These are phyloP conservation scores for Nicotiana benthamiana DNA, from an alignment of 257 asterid species.

Conservation along the genomic window DNA sequence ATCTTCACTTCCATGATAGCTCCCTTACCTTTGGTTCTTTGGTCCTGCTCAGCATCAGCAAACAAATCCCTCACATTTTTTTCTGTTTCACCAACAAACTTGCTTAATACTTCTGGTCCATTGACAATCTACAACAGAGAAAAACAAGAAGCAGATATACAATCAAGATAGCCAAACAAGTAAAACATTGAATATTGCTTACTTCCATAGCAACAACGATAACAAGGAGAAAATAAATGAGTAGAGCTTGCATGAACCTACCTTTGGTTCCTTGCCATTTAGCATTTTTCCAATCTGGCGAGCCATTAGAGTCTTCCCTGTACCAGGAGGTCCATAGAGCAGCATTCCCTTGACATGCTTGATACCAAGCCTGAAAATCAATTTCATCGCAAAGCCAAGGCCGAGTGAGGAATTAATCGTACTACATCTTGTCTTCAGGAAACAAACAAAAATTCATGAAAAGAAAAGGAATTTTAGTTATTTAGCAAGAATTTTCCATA, in stretches of 20 bases:
- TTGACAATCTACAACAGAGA: conserved; percentile 60
- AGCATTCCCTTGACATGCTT: conserved; percentile 99
- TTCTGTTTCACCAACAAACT: conserved; percentile 98
- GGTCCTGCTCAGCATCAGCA: conserved; percentile 99
- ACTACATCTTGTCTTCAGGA: neutral
- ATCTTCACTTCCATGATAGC: conserved; percentile 11
- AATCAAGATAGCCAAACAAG: conserved; percentile 6
- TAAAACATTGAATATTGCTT: neutral
- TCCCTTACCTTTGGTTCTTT: conserved; percentile 66
- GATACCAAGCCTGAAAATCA: conserved; percentile 72
- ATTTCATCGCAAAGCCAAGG: conserved; percentile 11
- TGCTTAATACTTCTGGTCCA: conserved; percentile 98
- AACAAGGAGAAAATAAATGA: neutral
- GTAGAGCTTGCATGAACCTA: conserved; percentile 17
- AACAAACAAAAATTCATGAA: neutral
- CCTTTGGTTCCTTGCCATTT: conserved; percentile 99
- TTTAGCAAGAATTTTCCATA: conserved; percentile 26
- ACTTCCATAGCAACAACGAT: neutral
- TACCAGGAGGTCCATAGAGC: conserved; percentile 98
- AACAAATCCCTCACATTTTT: conserved; percentile 94
- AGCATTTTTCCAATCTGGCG: conserved; percentile 98
- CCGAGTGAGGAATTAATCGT: conserved; percentile 13
- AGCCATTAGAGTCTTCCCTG: conserved; percentile 99
- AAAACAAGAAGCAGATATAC: conserved; percentile 2
- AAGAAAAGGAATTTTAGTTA: conserved; percentile 9